A percentile compares a stretch with the other conserved stretches of the same genome.
phyloP scores from a whole-genome alignment of 306 rosid species.

The Cucumis cinereus region DNA sequence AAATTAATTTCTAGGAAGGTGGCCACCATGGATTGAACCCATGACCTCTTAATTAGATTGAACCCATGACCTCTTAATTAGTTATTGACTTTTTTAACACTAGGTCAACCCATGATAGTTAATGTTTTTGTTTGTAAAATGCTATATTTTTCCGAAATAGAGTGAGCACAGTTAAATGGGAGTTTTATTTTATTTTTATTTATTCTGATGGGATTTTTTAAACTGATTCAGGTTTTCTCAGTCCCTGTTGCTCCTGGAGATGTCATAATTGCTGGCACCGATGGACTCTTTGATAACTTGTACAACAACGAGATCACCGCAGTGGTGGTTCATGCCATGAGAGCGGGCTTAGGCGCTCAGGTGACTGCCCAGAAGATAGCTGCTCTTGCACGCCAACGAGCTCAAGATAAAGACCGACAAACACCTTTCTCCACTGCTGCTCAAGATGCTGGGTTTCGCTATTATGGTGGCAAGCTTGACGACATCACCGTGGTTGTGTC shows the following conservation, averaged over 20 bases:
- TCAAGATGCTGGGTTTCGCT: constrained; percentile 87
- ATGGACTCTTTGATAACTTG: constrained; percentile 87
- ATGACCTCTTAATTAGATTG: too few relatives aligned
- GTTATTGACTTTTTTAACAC: too few relatives aligned
- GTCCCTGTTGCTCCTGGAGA: constrained; percentile 78
- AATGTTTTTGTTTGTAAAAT: neutral
- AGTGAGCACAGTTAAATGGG: neutral
- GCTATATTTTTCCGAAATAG: neutral
- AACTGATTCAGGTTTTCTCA: constrained; percentile 60
- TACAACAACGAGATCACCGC: constrained; percentile 87
- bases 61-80: too few relatives aligned
- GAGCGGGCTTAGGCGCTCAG: constrained; percentile 74
- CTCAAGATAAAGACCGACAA: constrained; percentile 73
- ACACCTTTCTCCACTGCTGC: constrained; percentile 97
- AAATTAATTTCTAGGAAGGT: too few relatives aligned
- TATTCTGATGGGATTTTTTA: neutral
- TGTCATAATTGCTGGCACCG: constrained; percentile 80
- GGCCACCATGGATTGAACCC: too few relatives aligned
- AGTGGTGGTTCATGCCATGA: constrained; percentile 71
- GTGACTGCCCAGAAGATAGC: constrained; percentile 97
- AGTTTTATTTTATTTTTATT: too few relatives aligned
- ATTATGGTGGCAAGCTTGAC: constrained; percentile 93
- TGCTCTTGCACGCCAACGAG: constrained; percentile 90
- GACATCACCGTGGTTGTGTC: constrained; percentile 91
- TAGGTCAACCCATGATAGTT: too few relatives aligned